A percentile compares a stretch with the other conserved stretches of the same genome.
Conservation (phyloP, 352 stramenopile species). For the Pythium sp. region DNA sequence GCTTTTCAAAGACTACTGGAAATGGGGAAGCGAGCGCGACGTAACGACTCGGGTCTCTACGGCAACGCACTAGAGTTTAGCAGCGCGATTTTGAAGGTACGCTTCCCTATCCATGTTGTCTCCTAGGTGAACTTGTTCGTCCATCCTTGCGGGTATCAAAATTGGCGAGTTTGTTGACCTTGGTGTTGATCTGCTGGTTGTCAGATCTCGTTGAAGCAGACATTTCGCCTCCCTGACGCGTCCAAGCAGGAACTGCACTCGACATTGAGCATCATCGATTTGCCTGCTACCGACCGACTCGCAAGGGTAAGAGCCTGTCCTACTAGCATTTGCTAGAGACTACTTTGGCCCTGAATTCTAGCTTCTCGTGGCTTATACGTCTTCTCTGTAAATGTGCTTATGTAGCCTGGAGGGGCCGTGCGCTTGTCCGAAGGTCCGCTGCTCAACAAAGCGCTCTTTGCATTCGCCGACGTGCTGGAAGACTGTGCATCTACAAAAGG, state of each 20-base stretch:
- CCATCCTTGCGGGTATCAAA: neutral
- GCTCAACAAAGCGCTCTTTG: constrained; percentile 54
- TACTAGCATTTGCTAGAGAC: too few species aligned
- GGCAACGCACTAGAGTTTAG: constrained; percentile 48
- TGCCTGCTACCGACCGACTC: constrained; percentile 50
- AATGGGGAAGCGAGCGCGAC: constrained; percentile 24
- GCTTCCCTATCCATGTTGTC: neutral
- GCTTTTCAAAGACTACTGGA: constrained; percentile 32
- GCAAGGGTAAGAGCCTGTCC: constrained; percentile 21
- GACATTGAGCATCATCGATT: constrained; percentile 40
- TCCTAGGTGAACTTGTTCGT: neutral
- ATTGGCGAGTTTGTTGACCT: neutral
- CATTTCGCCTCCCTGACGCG: constrained; percentile 30
- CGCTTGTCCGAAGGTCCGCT: constrained; percentile 50
- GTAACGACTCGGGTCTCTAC: constrained; percentile 31
- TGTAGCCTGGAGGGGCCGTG: constrained; percentile 26
- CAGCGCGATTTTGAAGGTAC: constrained; percentile 43
- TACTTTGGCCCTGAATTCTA: neutral
- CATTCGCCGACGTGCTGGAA: constrained; percentile 38
- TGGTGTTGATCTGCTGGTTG: neutral
- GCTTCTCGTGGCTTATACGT: neutral
- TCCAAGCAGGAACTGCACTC: constrained; percentile 41
- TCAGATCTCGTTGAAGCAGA: constrained; percentile 45
- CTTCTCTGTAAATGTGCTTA: neutral
- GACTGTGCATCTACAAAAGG: neutral